Percentiles rank a stretch among this genome's conserved stretches.
Conservation (phyloP, 2,329 filamentous ascomycete genomes). For the Neofusicoccum kwambonambiense region DNA sequence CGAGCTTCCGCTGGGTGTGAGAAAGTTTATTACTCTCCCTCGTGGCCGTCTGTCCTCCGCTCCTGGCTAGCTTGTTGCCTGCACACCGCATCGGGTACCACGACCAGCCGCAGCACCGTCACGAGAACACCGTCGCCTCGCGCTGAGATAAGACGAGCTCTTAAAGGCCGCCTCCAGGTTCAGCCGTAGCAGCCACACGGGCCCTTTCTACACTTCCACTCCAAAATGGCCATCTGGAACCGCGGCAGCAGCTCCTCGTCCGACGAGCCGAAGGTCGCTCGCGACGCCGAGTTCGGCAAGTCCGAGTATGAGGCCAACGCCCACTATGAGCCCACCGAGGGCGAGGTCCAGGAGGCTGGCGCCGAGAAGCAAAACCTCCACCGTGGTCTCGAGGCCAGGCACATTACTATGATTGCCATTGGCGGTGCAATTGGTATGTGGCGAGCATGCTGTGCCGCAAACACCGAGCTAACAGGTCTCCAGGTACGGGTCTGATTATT, state of each 20-base stretch:
- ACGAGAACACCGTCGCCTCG: not conserved
- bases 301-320: conserved; percentile 7
- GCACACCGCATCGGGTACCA: not conserved
- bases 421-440: conserved; percentile 64
- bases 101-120: not conserved
- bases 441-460: conserved; percentile 45
- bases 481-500: conserved; percentile 67
- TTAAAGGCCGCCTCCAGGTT: not conserved
- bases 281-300: conserved; percentile 11
- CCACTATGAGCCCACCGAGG: not conserved
- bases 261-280: conserved; percentile 1
- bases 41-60: not conserved
- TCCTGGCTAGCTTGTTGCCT: not conserved
- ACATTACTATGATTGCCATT: conserved; percentile 66
- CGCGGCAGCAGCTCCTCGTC: conserved; percentile 1
- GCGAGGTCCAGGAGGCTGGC: not conserved
- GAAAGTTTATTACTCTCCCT: conserved; percentile 3
- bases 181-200: not conserved
- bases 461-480: not conserved
- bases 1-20: not conserved
- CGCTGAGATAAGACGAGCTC: not conserved
- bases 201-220: not conserved
- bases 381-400: conserved; percentile 54
- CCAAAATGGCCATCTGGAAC: conserved; percentile 16
- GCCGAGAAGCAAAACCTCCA: conserved; percentile 38